Evolutionary conservation across 805 yeast species (phyloP), one percentile per base, ranked within the genome.

Genomic region (Vanderwaltozyma tropicalis): DNA sequence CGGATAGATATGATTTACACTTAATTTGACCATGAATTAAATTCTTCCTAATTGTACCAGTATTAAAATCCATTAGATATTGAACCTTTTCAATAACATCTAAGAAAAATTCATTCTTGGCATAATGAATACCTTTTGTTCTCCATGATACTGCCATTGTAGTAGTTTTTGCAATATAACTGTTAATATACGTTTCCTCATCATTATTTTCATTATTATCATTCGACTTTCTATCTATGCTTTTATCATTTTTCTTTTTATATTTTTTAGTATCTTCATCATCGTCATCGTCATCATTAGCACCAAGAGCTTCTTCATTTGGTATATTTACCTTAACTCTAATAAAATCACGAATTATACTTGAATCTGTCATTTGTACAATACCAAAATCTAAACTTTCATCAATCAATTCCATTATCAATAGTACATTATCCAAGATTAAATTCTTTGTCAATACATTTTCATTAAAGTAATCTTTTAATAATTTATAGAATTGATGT

Each of bases 321-420:
- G 71, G 62, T 37, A 62, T 44, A 45, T 67, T 66, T 31, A 68
- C 61, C 35, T 74, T 73, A 35, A 78, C 67, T 41, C 82, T 78
- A 45, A 81, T 78, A 52, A 81, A 87, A 53, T 86, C 95, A 49
- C 76, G 76, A 38, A 87, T 66, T 11, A 87, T 72, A 44, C 79
- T 80, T 36, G 76, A 72, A 51, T 87, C 95, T 0, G 95, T 82
- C 37, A 81, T 66, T 60, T 87, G 96, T 1, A 86, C 77, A n/a
- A 81, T 62, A 8, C 96, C 96, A 58, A 73, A 81, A 57, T 87
- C 96, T 75, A 84, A 72, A 68, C 86, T 81, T 53, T 86, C 96
- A 53, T 86, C 96, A 31, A 86, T 59, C n/a, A 86, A 62, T 55
- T 87, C 96, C 58, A 80, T 80, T 7, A 86, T 72, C 34, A 86